phyloP scores from a whole-genome alignment of 306 rosid genomes.

The Dryas octopetala region DNA sequence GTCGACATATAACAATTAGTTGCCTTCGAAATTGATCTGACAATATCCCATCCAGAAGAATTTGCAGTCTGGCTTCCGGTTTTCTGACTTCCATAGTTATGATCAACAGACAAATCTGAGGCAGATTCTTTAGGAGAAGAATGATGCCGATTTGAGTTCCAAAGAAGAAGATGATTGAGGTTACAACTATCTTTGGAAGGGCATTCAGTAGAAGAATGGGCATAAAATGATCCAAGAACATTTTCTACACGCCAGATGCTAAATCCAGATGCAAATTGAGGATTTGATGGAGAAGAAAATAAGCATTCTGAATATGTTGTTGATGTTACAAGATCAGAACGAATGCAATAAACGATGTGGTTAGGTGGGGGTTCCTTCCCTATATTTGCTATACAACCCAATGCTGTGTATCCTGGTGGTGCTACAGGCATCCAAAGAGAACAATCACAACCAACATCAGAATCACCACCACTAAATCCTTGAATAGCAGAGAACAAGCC shows the following conservation, averaged over 20 bases:
- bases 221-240: conserved; percentile 79
- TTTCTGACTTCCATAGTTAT: conserved; percentile 49
- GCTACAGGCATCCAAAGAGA: conserved; percentile 96
- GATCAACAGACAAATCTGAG: conserved; percentile 41
- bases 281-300: conserved; percentile 49
- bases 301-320: conserved; percentile 74
- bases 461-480: conserved; percentile 47
- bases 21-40: conserved; percentile 80
- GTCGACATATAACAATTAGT: conserved; percentile 66
- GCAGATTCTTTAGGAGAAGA: conserved; percentile 46
- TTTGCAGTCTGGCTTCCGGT: conserved; percentile 39
- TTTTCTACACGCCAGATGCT: conserved; percentile 96
- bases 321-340: conserved; percentile 82
- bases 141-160: conserved; percentile 57
- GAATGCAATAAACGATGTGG: conserved; percentile 76
- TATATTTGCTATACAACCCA: conserved; percentile 80
- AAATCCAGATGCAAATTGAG: conserved; percentile 58
- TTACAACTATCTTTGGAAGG: conserved; percentile 58
- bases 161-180: conserved; percentile 82
- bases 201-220: conserved; percentile 58
- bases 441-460: conserved; percentile 57
- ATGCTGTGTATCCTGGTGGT: conserved; percentile 79
- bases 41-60: conserved; percentile 83
- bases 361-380: conserved; percentile 81
- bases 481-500: conserved; percentile 67